These are phyloP conservation scores for Emericellopsis cladophorae DNA, from an alignment of 2,329 filamentous ascomycete genomes.

Conservation along the genomic window DNA sequence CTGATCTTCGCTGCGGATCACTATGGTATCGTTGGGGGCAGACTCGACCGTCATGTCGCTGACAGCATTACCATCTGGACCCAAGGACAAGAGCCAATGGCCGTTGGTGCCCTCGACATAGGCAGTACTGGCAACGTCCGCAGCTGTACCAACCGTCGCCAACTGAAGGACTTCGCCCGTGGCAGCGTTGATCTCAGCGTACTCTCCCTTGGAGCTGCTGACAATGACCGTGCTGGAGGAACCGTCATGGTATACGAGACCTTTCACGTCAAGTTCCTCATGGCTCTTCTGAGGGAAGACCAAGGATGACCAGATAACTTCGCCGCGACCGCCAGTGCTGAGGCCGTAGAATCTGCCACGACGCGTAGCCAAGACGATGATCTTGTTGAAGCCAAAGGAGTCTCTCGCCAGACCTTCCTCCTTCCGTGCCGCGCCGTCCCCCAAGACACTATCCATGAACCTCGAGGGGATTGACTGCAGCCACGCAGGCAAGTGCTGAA, in stretches of 20 bases:
- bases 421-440: conserved; percentile 33
- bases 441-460: conserved; percentile 52
- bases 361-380: conserved; percentile 67
- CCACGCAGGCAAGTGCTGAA: conserved; percentile 64
- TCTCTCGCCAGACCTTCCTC: conserved; percentile 46
- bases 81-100: conserved; percentile 41
- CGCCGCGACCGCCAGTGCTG: conserved; percentile 62
- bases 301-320: conserved; percentile 62
- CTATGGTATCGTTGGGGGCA: conserved; percentile 39
- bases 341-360: conserved; percentile 71
- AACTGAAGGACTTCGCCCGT: conserved; percentile 38
- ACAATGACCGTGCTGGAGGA: conserved; percentile 38
- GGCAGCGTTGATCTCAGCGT: conserved; percentile 39
- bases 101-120: conserved; percentile 38
- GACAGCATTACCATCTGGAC: conserved; percentile 30
- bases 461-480: conserved; percentile 56
- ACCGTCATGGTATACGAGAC: conserved; percentile 46
- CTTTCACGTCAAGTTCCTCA: conserved; percentile 52
- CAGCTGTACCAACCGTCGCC: conserved; percentile 6
- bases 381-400: conserved; percentile 79
- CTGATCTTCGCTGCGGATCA: conserved; percentile 35
- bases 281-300: conserved; percentile 43
- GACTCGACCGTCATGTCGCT: conserved; percentile 29
- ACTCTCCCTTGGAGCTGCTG: conserved; percentile 48
- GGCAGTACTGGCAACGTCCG: conserved; percentile 27